These are phyloP conservation scores for Begonia loranthoides DNA, from an alignment of 306 rosid species.

Conservation along the genomic window DNA sequence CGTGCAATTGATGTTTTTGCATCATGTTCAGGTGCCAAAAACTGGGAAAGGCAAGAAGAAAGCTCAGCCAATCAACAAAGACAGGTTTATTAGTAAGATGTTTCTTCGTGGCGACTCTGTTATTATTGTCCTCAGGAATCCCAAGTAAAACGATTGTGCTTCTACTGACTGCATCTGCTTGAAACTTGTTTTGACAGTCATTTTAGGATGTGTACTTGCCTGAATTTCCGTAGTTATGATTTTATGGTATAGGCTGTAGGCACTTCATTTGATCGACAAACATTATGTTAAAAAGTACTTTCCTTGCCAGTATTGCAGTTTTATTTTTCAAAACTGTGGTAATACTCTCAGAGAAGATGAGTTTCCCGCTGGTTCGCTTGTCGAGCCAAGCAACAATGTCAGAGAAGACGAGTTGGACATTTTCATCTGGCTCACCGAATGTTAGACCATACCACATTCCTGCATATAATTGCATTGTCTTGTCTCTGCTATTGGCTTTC, in stretches of 20 bases:
- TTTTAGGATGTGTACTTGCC: too few relatives aligned
- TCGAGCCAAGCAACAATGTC: conserved; percentile 69
- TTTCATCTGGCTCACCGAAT: conserved; percentile 72
- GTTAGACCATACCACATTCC: conserved; percentile 91
- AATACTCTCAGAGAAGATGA: too few relatives aligned
- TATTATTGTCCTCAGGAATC: conserved; percentile 83
- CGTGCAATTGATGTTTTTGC: neutral
- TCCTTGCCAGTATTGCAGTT: too few relatives aligned
- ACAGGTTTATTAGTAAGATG: conserved; percentile 87
- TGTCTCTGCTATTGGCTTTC: conserved; percentile 59
- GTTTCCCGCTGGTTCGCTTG: conserved; percentile 14
- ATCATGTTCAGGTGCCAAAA: conserved; percentile 45
- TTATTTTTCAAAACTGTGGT: too few relatives aligned
- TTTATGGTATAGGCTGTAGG: too few relatives aligned
- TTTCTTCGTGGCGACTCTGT: conserved; percentile 84
- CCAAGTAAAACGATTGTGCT: conserved; percentile 30
- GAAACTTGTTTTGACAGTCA: neutral
- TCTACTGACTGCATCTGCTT: neutral
- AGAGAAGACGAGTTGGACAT: conserved; percentile 43
- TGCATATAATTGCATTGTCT: conserved; percentile 57
- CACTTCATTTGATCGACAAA: too few relatives aligned
- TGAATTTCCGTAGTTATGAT: too few relatives aligned
- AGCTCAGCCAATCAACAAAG: conserved; percentile 88
- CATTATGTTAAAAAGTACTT: too few relatives aligned
- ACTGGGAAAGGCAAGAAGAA: conserved; percentile 90